Percentiles rank a stretch among this genome's conserved stretches.
Conservation (phyloP, 2,329 filamentous ascomycete genomes). For the Penicillium corylophilum region DNA sequence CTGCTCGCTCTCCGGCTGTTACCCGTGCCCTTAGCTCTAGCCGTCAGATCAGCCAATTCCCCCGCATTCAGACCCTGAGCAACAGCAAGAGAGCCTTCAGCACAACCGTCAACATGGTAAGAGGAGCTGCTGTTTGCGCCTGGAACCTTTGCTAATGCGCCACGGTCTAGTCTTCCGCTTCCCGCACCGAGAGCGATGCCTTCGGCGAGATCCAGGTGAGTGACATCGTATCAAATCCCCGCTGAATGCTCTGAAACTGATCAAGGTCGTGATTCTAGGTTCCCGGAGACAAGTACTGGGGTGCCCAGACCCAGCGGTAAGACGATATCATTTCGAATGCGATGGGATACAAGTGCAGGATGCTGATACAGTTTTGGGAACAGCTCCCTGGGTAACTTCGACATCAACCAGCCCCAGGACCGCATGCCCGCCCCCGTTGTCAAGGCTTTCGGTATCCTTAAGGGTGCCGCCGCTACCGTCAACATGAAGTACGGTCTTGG, state of each 20-base stretch:
- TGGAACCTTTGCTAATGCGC: conserved; percentile 3
- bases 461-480: conserved; percentile 91
- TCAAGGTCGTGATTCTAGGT: conserved; percentile 50
- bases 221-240: not conserved
- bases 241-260: conserved; percentile 11
- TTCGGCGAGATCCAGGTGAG: conserved; percentile 84
- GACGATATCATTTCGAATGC: conserved; percentile 13
- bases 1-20: conserved; percentile 31
- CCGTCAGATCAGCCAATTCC: conserved; percentile 32
- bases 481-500: conserved; percentile 92
- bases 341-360: conserved; percentile 5
- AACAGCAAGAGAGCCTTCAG: conserved; percentile 37
- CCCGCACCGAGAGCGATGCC: conserved; percentile 90
- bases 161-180: conserved; percentile 42
- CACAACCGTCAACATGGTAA: conserved; percentile 41
- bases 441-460: conserved; percentile 92
- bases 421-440: conserved; percentile 94
- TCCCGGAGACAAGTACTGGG: conserved; percentile 93
- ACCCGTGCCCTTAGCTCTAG: conserved; percentile 32
- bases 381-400: conserved; percentile 89
- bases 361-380: conserved; percentile 22
- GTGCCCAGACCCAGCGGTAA: conserved; percentile 87
- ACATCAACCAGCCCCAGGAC: conserved; percentile 98
- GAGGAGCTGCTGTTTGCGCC: conserved; percentile 1
- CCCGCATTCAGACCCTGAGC: conserved; percentile 38